These are phyloP conservation scores for Waitea zeae DNA, from an alignment of 1,284 basidiomycete genomes.

Conservation along the genomic window DNA sequence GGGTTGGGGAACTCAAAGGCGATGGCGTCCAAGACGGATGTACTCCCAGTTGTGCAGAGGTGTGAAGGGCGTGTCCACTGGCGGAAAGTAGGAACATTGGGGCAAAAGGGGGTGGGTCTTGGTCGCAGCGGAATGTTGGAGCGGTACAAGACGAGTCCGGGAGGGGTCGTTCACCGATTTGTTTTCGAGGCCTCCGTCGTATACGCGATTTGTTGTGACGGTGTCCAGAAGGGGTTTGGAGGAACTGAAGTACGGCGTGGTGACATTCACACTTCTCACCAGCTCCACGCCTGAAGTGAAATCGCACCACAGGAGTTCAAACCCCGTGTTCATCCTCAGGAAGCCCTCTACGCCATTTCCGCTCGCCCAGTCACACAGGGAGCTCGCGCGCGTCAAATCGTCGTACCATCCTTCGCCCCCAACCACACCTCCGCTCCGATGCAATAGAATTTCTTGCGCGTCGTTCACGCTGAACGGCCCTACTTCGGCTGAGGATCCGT, in stretches of 20 bases:
- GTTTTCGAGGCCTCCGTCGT: neutral
- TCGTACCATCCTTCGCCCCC: conserved; percentile 1
- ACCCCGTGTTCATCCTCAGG: conserved; percentile 2
- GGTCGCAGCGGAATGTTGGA: neutral
- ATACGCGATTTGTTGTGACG: neutral
- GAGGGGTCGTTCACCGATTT: neutral
- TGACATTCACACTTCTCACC: conserved; percentile 1
- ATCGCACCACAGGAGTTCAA: conserved; percentile 3
- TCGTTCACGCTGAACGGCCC: neutral
- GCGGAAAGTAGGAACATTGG: no score
- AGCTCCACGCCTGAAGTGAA: conserved; percentile 1
- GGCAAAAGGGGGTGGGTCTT: no score
- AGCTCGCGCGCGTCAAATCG: neutral
- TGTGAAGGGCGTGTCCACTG: no score
- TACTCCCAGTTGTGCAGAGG: neutral
- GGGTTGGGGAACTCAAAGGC: neutral
- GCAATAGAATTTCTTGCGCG: conserved; percentile 2
- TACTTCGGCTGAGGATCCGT: neutral
- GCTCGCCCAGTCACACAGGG: conserved; percentile 1
- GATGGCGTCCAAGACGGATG: neutral
- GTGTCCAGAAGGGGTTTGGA: neutral
- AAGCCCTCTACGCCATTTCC: conserved; percentile 1
- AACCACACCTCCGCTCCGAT: neutral
- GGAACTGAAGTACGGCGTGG: conserved; percentile 1
- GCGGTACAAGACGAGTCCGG: neutral